Evolutionary conservation across 1,139 yeast species (phyloP).

Genomic region (Debaryomyces robertsiae): DNA sequence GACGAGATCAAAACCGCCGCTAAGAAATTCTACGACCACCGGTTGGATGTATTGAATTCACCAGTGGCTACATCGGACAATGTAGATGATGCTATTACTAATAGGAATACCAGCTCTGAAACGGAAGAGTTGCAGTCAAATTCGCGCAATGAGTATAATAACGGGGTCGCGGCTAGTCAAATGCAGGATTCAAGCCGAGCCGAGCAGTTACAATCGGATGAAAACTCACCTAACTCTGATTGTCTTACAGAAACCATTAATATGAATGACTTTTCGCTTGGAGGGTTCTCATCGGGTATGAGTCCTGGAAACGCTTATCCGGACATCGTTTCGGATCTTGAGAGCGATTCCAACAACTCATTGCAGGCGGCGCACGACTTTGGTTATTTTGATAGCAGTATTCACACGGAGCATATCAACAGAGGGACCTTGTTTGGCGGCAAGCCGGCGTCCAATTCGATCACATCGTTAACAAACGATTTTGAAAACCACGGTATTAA

Average conservation of each 20-base stretch:
- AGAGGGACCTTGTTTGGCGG: slow-evolving; percentile 2
- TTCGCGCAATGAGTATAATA: slow-evolving; percentile 4
- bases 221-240: slow-evolving; percentile 7
- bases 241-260: slow-evolving; percentile 13
- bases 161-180: slow-evolving; percentile 1
- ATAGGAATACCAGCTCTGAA: background rate
- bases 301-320: slow-evolving; percentile 10
- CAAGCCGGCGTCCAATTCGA: slow-evolving; percentile 16
- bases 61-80: background rate
- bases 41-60: slow-evolving; percentile 10
- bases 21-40: slow-evolving; percentile 37
- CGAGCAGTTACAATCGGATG: slow-evolving; percentile 4
- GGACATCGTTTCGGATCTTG: slow-evolving; percentile 23
- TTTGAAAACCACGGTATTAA: slow-evolving; percentile 32
- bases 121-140: background rate
- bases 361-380: background rate
- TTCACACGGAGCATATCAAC: background rate
- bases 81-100: background rate
- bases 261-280: slow-evolving; percentile 23
- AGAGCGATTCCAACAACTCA: slow-evolving; percentile 22
- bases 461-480: slow-evolving; percentile 31
- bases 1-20: slow-evolving; percentile 28
- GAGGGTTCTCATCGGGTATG: slow-evolving; percentile 23
- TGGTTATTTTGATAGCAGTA: slow-evolving; percentile 3
- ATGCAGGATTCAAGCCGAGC: background rate